phyloP scores from a whole-genome alignment of 805 yeast genomes.

The Saccharomycopsis javanensis region DNA sequence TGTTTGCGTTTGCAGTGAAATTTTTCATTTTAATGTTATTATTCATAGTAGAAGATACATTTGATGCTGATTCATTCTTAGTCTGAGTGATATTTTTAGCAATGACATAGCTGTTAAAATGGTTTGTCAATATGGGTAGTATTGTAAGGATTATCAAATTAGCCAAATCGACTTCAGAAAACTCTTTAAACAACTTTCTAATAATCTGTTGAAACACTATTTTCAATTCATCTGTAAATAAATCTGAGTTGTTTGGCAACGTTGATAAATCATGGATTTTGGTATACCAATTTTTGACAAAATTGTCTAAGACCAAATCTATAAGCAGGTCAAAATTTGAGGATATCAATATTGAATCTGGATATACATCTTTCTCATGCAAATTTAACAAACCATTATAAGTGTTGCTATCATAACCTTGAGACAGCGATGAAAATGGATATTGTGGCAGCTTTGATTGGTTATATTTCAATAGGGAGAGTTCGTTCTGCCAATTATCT shows the following conservation, averaged over 20 bases:
- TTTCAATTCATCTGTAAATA: constrained; percentile 36
- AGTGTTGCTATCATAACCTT: no score
- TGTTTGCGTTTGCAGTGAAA: neutral
- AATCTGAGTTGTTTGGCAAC: constrained; percentile 27
- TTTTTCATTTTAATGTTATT: neutral
- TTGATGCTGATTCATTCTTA: neutral
- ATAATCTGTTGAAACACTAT: constrained; percentile 36
- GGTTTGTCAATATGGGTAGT: constrained; percentile 58
- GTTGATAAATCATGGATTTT: constrained; percentile 24
- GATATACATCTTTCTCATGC: no score
- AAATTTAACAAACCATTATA: no score
- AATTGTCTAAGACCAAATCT: constrained; percentile 39
- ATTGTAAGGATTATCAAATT: constrained; percentile 46
- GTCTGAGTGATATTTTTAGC: constrained; percentile 27
- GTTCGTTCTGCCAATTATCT: constrained; percentile 17
- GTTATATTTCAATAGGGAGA: neutral
- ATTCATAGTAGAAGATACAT: neutral
- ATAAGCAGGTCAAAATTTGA: constrained; percentile 43
- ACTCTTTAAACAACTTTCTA: constrained; percentile 32
- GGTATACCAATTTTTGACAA: constrained; percentile 47
- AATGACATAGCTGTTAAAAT: constrained; percentile 41
- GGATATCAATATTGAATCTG: constrained; percentile 43
- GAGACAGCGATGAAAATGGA: no score
- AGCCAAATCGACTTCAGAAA: constrained; percentile 41
- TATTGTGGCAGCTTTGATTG: no score